Evolutionary conservation across 1,139 yeast genomes (phyloP).

Genomic region (Wickerhamomyces sp.): DNA sequence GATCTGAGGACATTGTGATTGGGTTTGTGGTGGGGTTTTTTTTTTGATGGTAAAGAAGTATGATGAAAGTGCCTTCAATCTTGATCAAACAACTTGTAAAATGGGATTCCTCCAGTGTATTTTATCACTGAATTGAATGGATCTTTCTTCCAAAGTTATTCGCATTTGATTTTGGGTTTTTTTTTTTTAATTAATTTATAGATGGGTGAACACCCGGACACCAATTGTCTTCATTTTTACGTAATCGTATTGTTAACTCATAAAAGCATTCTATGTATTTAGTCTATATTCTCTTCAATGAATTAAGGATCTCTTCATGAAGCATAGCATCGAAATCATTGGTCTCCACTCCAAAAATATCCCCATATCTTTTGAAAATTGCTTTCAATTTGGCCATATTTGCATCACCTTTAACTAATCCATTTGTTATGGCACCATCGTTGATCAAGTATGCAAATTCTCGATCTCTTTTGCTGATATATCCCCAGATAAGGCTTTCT

Average conservation of each 20-base stretch:
- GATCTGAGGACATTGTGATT: conserved; percentile 1
- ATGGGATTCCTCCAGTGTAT: neutral
- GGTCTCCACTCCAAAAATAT: conserved; percentile 30
- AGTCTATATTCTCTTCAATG: neutral
- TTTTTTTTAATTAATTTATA: no score
- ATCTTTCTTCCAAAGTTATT: neutral
- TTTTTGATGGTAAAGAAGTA: neutral
- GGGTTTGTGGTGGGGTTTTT: no score
- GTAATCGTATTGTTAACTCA: no score
- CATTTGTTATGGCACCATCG: conserved; percentile 47
- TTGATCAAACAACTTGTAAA: neutral
- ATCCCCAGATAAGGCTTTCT: conserved; percentile 47
- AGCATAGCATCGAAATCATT: neutral
- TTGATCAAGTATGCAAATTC: conserved; percentile 59
- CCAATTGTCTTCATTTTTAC: neutral
- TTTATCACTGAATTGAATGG: neutral
- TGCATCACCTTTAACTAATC: conserved; percentile 35
- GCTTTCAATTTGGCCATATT: conserved; percentile 42
- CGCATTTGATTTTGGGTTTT: neutral
- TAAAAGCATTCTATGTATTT: no score
- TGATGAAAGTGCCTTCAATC: no score
- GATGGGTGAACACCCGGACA: neutral
- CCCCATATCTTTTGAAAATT: conserved; percentile 54
- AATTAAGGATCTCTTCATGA: neutral
- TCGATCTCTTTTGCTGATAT: conserved; percentile 47